Conservation (phyloP, 1,139 yeast species). For the Keqinozyma sinolaborantium region DNA sequence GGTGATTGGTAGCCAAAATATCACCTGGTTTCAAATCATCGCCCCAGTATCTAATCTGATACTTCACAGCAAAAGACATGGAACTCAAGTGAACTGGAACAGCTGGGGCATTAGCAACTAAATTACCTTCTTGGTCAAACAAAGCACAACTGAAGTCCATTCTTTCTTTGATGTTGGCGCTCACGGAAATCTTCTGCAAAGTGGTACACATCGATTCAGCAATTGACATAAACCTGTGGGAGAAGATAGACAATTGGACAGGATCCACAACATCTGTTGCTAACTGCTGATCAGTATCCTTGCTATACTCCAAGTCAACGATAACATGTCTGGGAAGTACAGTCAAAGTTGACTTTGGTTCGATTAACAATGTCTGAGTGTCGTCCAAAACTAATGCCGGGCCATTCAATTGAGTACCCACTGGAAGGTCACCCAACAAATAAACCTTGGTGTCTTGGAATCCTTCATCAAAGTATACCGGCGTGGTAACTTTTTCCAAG, state of each 20-base stretch:
- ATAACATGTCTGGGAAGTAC: conserved; percentile 18
- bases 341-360: conserved; percentile 14
- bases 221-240: conserved; percentile 20
- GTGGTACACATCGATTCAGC: conserved; percentile 21
- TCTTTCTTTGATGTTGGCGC: conserved; percentile 20
- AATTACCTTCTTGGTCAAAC: conserved; percentile 16
- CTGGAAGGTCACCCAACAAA: conserved; percentile 11
- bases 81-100: conserved; percentile 21
- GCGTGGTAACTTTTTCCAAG: conserved; percentile 8
- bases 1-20: conserved; percentile 17
- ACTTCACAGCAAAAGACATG: conserved; percentile 18
- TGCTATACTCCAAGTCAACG: conserved; percentile 18
- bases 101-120: conserved; percentile 19
- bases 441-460: conserved; percentile 12
- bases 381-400: conserved; percentile 18
- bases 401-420: conserved; percentile 15
- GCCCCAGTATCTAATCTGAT: conserved; percentile 15
- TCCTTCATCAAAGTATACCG: conserved; percentile 43
- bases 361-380: conserved; percentile 19
- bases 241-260: conserved; percentile 16
- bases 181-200: conserved; percentile 19
- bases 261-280: conserved; percentile 14
- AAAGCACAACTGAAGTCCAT: conserved; percentile 30
- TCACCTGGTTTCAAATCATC: conserved; percentile 14
- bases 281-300: conserved; percentile 2